Evolutionary conservation across 2,329 filamentous ascomycete species (phyloP), one percentile per base, ranked within the genome.

Genomic region (Sodiomyces alkalinus): DNA sequence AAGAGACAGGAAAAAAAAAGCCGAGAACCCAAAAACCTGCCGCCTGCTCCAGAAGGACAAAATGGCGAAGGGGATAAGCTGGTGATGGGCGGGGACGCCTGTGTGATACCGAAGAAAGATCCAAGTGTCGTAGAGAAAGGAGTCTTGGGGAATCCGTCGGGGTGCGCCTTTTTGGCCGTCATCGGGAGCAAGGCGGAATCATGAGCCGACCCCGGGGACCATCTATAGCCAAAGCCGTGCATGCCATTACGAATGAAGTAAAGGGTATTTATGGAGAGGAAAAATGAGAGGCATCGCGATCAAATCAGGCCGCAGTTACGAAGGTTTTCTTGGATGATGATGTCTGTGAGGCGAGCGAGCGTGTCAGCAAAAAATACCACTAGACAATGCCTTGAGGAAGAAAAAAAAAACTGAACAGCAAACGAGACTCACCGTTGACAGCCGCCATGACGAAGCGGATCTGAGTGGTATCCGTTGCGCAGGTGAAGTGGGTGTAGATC

Each of bases 381-480:
- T 21, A 21, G 19, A 21, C 19, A 21, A 21, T 8, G 8, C 19
- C 8, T 21, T 12, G 19, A 21, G 9, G 8, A 8, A 21, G 12
- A 12, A 8, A 12, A 21, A 21, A n/a, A 17, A 3, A 23, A 6
- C 30, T 17, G 8, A 19, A 22, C 3, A n/a, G n/a, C 2, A 14
- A 7, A 2, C 10, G 22, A 17, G 26, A 53, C 76, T 48, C 68
- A 93, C 86, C 86, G 61, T 98, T 98, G 49, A 98, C 90, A 42
- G 90, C 90, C 37, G 87, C 86, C 90, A 98, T 98, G 59, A 98
- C 90, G 66, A 98, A 96, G 50, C 90, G 78, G 47, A 98, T 98
- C 58, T 98, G 90, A 47, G 90, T 94, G 18, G 90, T 98, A 52
- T 98, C 90, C 27, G 90, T 98, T 36, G 90, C 90, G 54, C 90